Base-by-base conservation (phyloP, 2,329 filamentous ascomycete species). In the Madurella fahalii region DNA sequence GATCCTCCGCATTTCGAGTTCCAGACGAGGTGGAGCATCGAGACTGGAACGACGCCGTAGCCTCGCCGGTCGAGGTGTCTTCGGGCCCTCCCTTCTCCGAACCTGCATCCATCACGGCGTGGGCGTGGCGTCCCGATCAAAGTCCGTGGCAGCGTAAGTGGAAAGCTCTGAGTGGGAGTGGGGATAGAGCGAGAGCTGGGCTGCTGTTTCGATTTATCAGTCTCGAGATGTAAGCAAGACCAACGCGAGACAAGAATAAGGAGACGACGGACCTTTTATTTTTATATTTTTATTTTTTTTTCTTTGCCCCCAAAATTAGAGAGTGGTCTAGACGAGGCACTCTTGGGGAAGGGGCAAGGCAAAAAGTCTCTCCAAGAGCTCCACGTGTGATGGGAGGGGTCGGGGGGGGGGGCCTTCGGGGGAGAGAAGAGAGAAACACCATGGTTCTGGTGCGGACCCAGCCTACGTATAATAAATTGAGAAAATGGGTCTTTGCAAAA, bases 1-100 rank as follows among this genome's bases (percentile, higher is more conserved):
- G 65, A 44, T 76, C 68, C 57, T 76, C 74, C 15, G 64, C 58
- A 53, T 67, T 64, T 16, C 64, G 65, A 2, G 65, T 64, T 11
- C 48, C 64, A 2, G 64, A 63, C 0, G 62, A 61, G 13, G 61
- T 57, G 20, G 62, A 58, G 18, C 58, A 57, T 9, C 53, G 54
- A 16, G 52, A 53, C 7, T 47, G 40, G 13, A 51, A 50, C 1
- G 47, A 41, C 31, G 2, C 18, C 16, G 52, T 45, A 25, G 34
- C 39, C 17, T 17, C 25, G 13, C 40, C 43, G 18, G 52, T 41
- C 30, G 31, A 15, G 5, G 32, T 30, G 4, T 47, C 20, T 34
- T 58, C 50, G 9, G 46, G 11, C 12, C 20, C 46, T 17, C 20
- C 41, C 32, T 58, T 51, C 34, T 53, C 52, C 25, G 39, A 37